These are phyloP conservation scores for Cercospora berteroae DNA, from an alignment of 2,329 filamentous ascomycete species.

Conservation along the genomic window DNA sequence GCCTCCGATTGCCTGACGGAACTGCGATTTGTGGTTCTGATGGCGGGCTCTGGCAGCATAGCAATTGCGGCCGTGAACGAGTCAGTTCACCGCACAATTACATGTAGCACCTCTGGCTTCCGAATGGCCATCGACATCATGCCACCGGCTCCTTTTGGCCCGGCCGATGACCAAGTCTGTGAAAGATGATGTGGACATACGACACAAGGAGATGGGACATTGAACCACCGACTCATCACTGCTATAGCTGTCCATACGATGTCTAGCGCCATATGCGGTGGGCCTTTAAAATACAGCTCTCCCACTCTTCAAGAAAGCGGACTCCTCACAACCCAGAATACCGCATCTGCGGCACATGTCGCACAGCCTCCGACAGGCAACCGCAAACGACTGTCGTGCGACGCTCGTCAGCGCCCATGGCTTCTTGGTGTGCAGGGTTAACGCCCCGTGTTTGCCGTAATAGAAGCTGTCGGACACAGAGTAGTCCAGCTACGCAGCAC, in stretches of 20 bases:
- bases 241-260: neutral
- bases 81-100: constrained; percentile 13
- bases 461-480: neutral
- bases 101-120: neutral
- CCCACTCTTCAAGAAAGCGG: neutral
- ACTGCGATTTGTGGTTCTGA: neutral
- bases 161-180: neutral
- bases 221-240: neutral
- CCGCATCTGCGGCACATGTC: neutral
- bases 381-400: neutral
- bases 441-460: neutral
- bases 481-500: neutral
- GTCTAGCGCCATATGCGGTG: neutral
- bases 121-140: neutral
- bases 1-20: neutral
- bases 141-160: neutral
- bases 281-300: neutral
- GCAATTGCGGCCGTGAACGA: neutral
- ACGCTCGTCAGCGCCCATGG: neutral
- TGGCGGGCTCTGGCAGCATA: neutral
- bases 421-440: neutral
- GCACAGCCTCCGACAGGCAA: neutral
- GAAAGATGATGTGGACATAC: neutral
- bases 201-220: neutral
- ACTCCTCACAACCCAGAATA: neutral